A percentile compares a stretch with the other conserved stretches of the same genome.
phyloP scores from a whole-genome alignment of 2,329 filamentous ascomycete species.

The Emergomyces orientalis region DNA sequence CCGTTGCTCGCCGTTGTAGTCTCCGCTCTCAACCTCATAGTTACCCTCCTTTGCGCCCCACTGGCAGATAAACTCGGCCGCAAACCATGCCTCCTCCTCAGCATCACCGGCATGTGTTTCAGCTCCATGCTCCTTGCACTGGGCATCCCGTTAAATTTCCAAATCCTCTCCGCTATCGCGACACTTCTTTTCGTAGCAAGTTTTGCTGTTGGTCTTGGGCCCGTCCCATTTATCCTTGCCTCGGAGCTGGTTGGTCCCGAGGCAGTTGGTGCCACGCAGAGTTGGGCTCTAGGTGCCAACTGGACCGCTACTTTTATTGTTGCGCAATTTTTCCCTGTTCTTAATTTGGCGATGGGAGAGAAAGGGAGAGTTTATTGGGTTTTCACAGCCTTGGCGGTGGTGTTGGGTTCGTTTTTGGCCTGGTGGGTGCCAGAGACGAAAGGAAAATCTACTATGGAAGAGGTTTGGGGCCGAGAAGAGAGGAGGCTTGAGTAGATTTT shows the following conservation, averaged over 20 bases:
- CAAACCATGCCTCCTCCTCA: conserved; percentile 73
- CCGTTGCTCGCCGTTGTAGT: conserved; percentile 79
- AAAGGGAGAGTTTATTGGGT: conserved; percentile 82
- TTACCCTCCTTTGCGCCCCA: conserved; percentile 71
- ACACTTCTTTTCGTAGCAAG: conserved; percentile 80
- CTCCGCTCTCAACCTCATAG: conserved; percentile 74
- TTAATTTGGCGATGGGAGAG: conserved; percentile 67
- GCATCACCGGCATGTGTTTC: conserved; percentile 73
- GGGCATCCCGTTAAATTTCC: conserved; percentile 63
- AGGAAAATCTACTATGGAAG: conserved; percentile 71
- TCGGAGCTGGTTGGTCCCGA: conserved; percentile 85
- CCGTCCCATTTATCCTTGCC: conserved; percentile 88
- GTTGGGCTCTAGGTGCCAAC: conserved; percentile 76
- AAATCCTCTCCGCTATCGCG: conserved; percentile 68
- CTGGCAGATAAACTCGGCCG: conserved; percentile 80
- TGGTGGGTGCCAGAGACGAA: conserved; percentile 77
- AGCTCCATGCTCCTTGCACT: conserved; percentile 69
- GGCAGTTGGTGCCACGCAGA: conserved; percentile 84
- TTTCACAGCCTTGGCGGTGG: conserved; percentile 65
- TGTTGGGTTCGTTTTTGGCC: conserved; percentile 63
- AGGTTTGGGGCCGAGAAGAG: conserved; percentile 69
- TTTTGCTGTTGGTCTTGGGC: conserved; percentile 84
- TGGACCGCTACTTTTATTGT: conserved; percentile 88
- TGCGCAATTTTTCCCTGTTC: conserved; percentile 85
- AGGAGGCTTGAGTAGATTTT: conserved; percentile 27